Evolutionary conservation across 371 early-diverging fungal species (phyloP).

Genomic region (Mucor irregularis): DNA sequence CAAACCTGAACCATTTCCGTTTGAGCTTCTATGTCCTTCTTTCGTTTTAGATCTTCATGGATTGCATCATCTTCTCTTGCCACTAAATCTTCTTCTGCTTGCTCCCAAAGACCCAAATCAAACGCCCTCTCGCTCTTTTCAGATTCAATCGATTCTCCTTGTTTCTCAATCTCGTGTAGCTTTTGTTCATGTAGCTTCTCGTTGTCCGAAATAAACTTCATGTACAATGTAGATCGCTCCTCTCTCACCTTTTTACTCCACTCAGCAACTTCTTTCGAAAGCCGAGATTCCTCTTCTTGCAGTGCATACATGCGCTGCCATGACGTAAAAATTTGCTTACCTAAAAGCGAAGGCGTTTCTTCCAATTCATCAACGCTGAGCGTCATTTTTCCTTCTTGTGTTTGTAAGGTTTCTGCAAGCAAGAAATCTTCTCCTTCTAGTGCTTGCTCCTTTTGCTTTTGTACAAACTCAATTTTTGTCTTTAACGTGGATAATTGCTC

Average conservation of each 20-base stretch:
- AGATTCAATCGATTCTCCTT: background rate
- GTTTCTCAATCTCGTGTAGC: background rate
- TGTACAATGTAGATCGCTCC: background rate
- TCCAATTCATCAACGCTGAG: background rate
- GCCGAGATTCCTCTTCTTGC: background rate
- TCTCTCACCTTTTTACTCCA: background rate
- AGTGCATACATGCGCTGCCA: background rate
- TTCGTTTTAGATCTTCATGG: background rate
- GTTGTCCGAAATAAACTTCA: background rate
- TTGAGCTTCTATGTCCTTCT: background rate
- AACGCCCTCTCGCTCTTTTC: background rate
- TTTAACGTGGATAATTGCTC: background rate
- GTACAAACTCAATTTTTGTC: background rate
- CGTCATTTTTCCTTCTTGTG: background rate
- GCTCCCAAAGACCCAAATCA: background rate
- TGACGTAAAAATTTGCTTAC: background rate
- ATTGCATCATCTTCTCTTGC: background rate
- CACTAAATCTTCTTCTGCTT: background rate
- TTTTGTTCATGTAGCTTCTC: background rate
- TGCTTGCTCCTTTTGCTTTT: background rate
- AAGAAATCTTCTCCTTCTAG: background rate
- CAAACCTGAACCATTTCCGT: background rate
- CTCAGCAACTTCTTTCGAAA: background rate
- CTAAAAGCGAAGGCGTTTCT: background rate
- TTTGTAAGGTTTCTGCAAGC: background rate